Percentiles rank a stretch among this genome's conserved stretches.
These are phyloP conservation scores for Cupressus sempervirens DNA, from an alignment of 75 land plant genomes.

Conservation along the genomic window DNA sequence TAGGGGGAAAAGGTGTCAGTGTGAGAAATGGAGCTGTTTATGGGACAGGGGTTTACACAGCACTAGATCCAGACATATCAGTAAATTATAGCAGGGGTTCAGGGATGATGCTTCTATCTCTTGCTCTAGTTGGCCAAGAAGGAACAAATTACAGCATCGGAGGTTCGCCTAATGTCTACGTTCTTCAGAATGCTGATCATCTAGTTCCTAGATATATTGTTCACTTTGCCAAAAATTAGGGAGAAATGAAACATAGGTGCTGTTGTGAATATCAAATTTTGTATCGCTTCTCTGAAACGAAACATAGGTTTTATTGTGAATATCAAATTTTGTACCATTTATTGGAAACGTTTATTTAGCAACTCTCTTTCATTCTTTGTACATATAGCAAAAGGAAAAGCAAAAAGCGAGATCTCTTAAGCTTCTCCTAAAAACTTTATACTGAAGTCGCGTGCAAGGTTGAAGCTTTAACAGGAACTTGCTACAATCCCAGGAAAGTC, in stretches of 20 bases:
- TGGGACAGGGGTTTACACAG: slow-evolving; percentile 24
- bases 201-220: slow-evolving; percentile 14
- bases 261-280: neutral
- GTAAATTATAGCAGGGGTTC: neutral
- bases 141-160: neutral
- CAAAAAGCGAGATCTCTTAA: no score
- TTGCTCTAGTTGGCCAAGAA: slow-evolving; percentile 16
- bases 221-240: neutral
- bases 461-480: no score
- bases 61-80: slow-evolving; percentile 20
- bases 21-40: slow-evolving; percentile 12
- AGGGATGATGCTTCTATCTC: slow-evolving; percentile 19
- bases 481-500: no score
- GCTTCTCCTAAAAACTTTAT: no score
- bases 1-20: slow-evolving; percentile 18
- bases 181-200: neutral
- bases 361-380: no score
- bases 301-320: neutral
- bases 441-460: no score
- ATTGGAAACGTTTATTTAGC: no score
- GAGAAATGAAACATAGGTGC: neutral
- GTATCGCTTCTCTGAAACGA: neutral
- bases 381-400: no score
- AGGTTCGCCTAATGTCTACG: neutral
- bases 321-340: no score